These are phyloP conservation scores for Bigelowiella natans DNA, from an alignment of 78 protist species.

Conservation along the genomic window DNA sequence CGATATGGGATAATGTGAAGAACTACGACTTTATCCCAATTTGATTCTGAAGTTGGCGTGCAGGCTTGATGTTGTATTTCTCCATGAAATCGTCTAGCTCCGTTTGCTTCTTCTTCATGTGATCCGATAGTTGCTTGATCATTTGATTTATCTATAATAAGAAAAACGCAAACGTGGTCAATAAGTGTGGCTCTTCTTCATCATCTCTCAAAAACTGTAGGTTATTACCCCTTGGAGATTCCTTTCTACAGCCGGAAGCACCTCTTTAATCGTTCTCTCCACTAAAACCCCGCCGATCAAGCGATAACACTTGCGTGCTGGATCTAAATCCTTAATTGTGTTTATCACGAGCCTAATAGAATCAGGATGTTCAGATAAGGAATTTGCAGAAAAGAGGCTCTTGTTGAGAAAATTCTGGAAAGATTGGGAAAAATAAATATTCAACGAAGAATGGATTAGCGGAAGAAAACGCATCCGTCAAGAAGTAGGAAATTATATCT, in stretches of 20 bases:
- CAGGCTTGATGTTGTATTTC: background rate
- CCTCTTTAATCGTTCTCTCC: background rate
- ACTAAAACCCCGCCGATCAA: background rate
- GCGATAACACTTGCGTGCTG: background rate
- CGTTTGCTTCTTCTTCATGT: background rate
- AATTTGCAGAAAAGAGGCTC: background rate
- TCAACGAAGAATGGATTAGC: too few relatives aligned
- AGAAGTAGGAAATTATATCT: too few relatives aligned
- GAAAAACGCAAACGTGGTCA: too few relatives aligned
- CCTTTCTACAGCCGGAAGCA: background rate
- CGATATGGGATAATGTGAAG: too few relatives aligned
- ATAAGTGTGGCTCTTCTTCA: too few relatives aligned
- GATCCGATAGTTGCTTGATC: background rate
- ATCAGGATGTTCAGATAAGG: background rate
- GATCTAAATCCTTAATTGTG: background rate
- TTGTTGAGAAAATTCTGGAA: too few relatives aligned
- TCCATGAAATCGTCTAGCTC: background rate
- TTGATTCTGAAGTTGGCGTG: background rate
- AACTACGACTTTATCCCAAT: too few relatives aligned
- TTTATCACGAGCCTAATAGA: background rate
- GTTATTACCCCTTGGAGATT: background rate
- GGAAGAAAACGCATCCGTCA: too few relatives aligned
- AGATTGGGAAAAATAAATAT: too few relatives aligned
- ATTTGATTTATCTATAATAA: background rate
- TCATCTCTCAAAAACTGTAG: too few relatives aligned